Evolutionary conservation across 352 stramenopile species (phyloP).

Genomic region (Aphanomyces stellatus): DNA sequence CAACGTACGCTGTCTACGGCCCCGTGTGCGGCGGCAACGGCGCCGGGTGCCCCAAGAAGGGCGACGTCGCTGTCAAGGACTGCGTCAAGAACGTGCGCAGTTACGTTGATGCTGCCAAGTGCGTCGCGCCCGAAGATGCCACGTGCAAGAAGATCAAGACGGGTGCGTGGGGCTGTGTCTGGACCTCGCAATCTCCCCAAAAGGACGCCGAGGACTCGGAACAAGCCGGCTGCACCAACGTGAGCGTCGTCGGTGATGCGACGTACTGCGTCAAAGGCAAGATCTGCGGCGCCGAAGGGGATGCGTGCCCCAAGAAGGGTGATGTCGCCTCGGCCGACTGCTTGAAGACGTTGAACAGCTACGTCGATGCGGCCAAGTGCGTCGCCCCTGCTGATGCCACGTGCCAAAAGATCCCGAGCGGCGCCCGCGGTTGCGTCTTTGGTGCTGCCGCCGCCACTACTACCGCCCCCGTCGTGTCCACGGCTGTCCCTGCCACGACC

Average conservation of each 20-base stretch:
- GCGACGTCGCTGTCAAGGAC: slow-evolving; percentile 26
- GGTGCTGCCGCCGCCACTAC: neutral
- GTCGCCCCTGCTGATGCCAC: slow-evolving; percentile 38
- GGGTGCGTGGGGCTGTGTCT: slow-evolving; percentile 59
- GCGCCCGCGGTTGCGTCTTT: slow-evolving; percentile 47
- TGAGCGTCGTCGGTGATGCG: slow-evolving; percentile 23
- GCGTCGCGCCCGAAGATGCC: slow-evolving; percentile 40
- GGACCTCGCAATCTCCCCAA: slow-evolving; percentile 11
- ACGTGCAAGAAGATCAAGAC: slow-evolving; percentile 39
- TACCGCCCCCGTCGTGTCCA: neutral
- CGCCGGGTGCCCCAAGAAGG: slow-evolving; percentile 29
- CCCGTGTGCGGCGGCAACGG: slow-evolving; percentile 26
- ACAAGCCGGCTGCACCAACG: slow-evolving; percentile 37
- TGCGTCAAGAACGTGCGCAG: slow-evolving; percentile 25
- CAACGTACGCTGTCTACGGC: slow-evolving; percentile 38
- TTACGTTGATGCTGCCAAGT: slow-evolving; percentile 33
- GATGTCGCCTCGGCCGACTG: slow-evolving; percentile 31
- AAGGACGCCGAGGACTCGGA: neutral
- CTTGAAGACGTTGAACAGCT: slow-evolving; percentile 21
- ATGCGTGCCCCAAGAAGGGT: slow-evolving; percentile 30
- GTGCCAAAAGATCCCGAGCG: slow-evolving; percentile 57
- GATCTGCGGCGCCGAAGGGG: slow-evolving; percentile 26
- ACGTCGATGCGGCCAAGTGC: slow-evolving; percentile 34
- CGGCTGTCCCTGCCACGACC: slow-evolving; percentile 1
- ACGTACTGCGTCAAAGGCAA: slow-evolving; percentile 37